phyloP scores from a whole-genome alignment of 352 stramenopile genomes.

The Phytophthora tentaculata region DNA sequence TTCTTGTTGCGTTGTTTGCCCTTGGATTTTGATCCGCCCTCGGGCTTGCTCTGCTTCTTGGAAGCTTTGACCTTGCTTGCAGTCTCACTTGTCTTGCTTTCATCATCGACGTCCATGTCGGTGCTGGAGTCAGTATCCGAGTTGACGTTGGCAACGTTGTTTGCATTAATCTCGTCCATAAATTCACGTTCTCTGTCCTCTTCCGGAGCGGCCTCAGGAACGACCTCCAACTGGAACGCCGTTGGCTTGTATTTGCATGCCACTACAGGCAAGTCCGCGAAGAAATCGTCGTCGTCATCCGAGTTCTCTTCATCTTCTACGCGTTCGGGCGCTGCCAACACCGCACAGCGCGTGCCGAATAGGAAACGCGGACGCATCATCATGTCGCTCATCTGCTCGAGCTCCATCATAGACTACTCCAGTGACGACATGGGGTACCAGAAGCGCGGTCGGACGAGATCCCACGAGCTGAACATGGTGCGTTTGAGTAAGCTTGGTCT shows the following conservation, averaged over 20 bases:
- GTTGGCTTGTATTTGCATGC: slow-evolving; percentile 8
- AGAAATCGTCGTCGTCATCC: slow-evolving; percentile 12
- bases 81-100: slow-evolving; percentile 1
- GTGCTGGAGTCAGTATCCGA: slow-evolving; percentile 3
- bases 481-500: slow-evolving; percentile 2
- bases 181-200: not conserved
- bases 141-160: not conserved
- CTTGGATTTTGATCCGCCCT: not conserved
- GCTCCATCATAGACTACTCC: slow-evolving; percentile 56
- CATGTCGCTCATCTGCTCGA: slow-evolving; percentile 44
- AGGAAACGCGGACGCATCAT: slow-evolving; percentile 22
- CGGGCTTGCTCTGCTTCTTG: not conserved
- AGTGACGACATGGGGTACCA: slow-evolving; percentile 65
- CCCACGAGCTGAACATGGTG: slow-evolving; percentile 54
- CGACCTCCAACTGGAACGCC: not conserved
- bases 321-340: not conserved
- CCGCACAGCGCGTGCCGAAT: slow-evolving; percentile 6
- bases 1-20: slow-evolving; percentile 6
- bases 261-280: slow-evolving; percentile 11
- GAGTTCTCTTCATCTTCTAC: not conserved
- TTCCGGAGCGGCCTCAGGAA: not conserved
- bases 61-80: not conserved
- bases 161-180: not conserved
- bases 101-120: slow-evolving; percentile 25
- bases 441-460: slow-evolving; percentile 52